Evolutionary conservation across 1,139 yeast genomes (phyloP).

Genomic region (Lodderomyces parapsilosis): DNA sequence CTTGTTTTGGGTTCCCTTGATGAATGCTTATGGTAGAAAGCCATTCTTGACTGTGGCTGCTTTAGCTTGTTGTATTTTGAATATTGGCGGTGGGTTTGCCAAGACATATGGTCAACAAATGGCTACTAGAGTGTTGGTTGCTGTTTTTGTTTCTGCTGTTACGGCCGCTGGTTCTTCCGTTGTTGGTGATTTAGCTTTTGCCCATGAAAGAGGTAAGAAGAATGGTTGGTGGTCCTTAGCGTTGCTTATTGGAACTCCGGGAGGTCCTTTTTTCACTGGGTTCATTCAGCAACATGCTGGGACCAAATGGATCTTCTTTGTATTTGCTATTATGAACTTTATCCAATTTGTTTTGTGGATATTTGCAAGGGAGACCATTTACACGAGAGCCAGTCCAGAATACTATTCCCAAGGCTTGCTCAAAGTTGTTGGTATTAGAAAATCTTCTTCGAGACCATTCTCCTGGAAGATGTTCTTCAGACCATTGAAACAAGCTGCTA

Average conservation of each 20-base stretch:
- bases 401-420: constrained; percentile 1
- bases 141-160: constrained; percentile 15
- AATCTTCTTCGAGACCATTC: constrained; percentile 9
- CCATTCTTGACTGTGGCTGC: constrained; percentile 12
- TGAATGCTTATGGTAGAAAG: constrained; percentile 18
- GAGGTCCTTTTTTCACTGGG: constrained; percentile 18
- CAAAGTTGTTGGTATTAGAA: constrained; percentile 11
- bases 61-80: constrained; percentile 14
- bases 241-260: constrained; percentile 17
- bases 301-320: constrained; percentile 16
- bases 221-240: constrained; percentile 20
- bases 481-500: constrained; percentile 16
- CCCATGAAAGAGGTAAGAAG: constrained; percentile 18
- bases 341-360: constrained; percentile 13
- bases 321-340: constrained; percentile 17
- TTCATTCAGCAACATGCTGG: constrained; percentile 16
- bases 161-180: constrained; percentile 17
- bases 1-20: constrained; percentile 18
- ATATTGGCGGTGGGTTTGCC: constrained; percentile 18
- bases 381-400: constrained; percentile 8
- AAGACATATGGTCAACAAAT: constrained; percentile 17
- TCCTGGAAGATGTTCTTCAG: constrained; percentile 11
- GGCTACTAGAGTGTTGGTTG: constrained; percentile 18
- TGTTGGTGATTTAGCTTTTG: constrained; percentile 17
- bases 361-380: constrained; percentile 16